Percentiles rank a stretch among this genome's conserved stretches.
Evolutionary conservation across 1,284 basidiomycete species (phyloP).

Genomic region (Austroboletus rostrupii): DNA sequence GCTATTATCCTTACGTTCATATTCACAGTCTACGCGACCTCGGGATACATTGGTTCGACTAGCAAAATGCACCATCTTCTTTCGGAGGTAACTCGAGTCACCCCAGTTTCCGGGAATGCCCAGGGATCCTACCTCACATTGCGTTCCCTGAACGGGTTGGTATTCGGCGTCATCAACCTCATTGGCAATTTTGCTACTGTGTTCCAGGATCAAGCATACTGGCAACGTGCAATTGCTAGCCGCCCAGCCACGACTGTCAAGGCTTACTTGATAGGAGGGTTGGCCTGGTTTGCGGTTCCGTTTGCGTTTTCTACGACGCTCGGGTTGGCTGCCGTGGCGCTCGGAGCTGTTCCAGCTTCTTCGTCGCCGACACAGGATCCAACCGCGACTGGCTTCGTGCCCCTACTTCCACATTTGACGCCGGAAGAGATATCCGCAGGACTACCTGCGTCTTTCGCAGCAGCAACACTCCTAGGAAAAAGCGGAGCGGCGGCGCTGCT

Average conservation of each 20-base stretch:
- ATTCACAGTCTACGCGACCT: conserved; percentile 77
- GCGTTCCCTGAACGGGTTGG: conserved; percentile 75
- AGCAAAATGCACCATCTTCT: conserved; percentile 58
- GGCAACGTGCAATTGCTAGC: conserved; percentile 87
- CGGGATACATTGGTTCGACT: conserved; percentile 57
- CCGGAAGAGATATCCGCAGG: conserved; percentile 76
- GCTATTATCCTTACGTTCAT: conserved; percentile 72
- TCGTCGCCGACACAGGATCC: conserved; percentile 23
- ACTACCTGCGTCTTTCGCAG: conserved; percentile 78
- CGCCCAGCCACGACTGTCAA: conserved; percentile 81
- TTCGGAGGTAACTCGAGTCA: conserved; percentile 39
- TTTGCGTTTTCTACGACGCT: conserved; percentile 79
- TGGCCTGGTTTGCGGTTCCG: conserved; percentile 86
- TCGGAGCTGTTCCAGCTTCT: conserved; percentile 35
- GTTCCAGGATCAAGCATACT: conserved; percentile 74
- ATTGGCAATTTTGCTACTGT: conserved; percentile 82
- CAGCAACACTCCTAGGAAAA: conserved; percentile 74
- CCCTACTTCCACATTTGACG: conserved; percentile 58
- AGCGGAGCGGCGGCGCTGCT: conserved; percentile 70
- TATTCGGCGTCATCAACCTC: conserved; percentile 88
- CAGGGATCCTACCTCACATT: conserved; percentile 76
- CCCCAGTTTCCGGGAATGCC: conserved; percentile 62
- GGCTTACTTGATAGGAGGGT: conserved; percentile 85
- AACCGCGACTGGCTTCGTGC: conserved; percentile 46
- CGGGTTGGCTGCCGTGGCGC: conserved; percentile 77